These are phyloP conservation scores for Nephelium lappaceum DNA, from an alignment of 345 rosid species.

Conservation along the genomic window DNA sequence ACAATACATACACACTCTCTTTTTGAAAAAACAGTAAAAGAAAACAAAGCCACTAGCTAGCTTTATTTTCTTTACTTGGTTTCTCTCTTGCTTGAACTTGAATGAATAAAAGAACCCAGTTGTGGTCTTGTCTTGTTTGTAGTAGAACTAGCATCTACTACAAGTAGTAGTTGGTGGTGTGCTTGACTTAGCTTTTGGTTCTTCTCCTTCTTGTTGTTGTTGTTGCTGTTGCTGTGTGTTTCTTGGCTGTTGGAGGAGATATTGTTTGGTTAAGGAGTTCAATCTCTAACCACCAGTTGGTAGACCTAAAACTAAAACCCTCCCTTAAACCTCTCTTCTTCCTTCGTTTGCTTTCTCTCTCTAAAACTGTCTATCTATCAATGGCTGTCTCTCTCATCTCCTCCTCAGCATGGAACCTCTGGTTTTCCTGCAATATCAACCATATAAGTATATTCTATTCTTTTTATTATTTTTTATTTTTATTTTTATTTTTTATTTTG, in stretches of 20 bases:
- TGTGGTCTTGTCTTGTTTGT: not conserved
- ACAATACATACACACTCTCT: not conserved
- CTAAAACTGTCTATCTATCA: constrained; percentile 18
- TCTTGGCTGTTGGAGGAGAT: constrained; percentile 37
- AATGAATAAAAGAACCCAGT: constrained; percentile 16
- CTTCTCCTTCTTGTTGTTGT: constrained; percentile 15
- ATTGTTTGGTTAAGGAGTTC: constrained; percentile 70
- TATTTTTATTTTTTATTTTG: constrained; percentile 1
- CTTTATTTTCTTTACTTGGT: not conserved
- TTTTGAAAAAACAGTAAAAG: not conserved
- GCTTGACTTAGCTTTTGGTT: constrained; percentile 38
- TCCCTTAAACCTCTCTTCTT: constrained; percentile 46
- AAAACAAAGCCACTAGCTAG: too few relatives aligned
- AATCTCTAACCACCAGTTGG: constrained; percentile 94
- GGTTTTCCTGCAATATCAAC: constrained; percentile 59
- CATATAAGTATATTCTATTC: constrained; percentile 47
- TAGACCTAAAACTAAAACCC: constrained; percentile 71
- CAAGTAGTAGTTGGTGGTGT: constrained; percentile 21
- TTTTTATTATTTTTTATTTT: constrained; percentile 11
- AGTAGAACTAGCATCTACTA: not conserved
- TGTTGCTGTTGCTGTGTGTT: constrained; percentile 24
- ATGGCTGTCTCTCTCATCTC: constrained; percentile 49
- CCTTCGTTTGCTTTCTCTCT: constrained; percentile 22
- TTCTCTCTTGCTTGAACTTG: constrained; percentile 32
- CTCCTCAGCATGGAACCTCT: constrained; percentile 50